These are phyloP conservation scores for Paecilomyces sp. DNA, from an alignment of 2,329 filamentous ascomycete species.

Conservation along the genomic window DNA sequence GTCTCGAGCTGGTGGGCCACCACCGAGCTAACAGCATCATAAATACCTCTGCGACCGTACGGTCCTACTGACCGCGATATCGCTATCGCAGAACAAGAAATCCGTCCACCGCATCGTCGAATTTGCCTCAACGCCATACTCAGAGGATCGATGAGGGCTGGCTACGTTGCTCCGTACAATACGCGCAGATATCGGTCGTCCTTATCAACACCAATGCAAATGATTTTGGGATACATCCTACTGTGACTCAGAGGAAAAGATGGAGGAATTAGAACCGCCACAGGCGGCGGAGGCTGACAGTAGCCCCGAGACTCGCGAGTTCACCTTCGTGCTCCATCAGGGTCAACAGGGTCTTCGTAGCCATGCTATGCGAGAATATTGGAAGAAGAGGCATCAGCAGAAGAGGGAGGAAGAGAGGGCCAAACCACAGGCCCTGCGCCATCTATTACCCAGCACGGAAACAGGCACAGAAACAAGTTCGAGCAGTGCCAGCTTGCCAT, in stretches of 20 bases:
- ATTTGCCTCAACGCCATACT: background rate
- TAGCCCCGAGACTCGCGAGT: slow-evolving; percentile 1
- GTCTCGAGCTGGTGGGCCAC: background rate
- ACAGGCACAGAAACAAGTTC: background rate
- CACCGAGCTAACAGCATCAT: background rate
- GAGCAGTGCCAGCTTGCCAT: background rate
- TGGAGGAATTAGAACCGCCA: background rate
- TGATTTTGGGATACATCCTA: too few relatives aligned
- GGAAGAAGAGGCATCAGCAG: slow-evolving; percentile 20
- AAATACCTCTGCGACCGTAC: background rate
- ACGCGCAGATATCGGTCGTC: background rate
- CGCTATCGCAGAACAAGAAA: background rate
- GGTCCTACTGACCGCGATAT: background rate
- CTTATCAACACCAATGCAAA: background rate
- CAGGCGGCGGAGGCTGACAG: background rate
- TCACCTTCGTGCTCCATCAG: slow-evolving; percentile 15
- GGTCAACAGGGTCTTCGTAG: slow-evolving; percentile 18
- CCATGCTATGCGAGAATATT: slow-evolving; percentile 33
- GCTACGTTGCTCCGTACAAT: background rate
- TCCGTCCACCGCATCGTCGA: background rate
- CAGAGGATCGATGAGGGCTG: background rate
- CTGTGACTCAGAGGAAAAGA: background rate
- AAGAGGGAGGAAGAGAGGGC: slow-evolving; percentile 3
- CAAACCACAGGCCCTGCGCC: background rate
- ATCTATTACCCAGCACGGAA: background rate